Evolutionary conservation across 768 basidiomycete genomes (phyloP), one percentile per base, ranked within the genome.

Genomic region (Hypholoma fasciculare): DNA sequence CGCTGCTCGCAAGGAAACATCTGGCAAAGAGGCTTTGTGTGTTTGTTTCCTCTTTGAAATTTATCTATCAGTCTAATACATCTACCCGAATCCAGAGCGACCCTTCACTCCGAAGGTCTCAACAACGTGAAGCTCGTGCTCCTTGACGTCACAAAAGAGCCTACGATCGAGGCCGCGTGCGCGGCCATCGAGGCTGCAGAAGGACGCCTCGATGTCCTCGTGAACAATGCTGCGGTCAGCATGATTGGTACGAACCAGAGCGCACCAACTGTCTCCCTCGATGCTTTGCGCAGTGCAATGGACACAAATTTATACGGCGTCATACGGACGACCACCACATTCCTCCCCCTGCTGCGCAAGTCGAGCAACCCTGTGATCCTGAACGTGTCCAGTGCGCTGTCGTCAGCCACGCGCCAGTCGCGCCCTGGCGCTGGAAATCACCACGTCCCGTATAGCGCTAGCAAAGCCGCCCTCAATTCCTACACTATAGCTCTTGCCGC

Each of bases 391-490:
- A 71, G 71, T 7, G 78, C 78, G 63, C 77, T 81, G 76, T 74
- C 76, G 0, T 80, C 79, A n/a, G 80, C 78, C 62, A 54, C 67
- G 1, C 52, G 53, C 40, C 74, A 75, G 62, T 71, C 78, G 5
- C 58, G 62, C 19, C 67, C 72, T 3, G 62, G 73, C 16, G 61
- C 69, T 5, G 20, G 43, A 8, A 9, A 40, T 20, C 60, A 74
- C 16, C 74, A 78, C 62, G 54, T 72, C 26, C 71, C 74, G 5
- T 89, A 89, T 66, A 89, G 88, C 63, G 83, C 87, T 2, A 86
- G 84, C 59, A 90, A 90, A 72, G 88, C 83, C 0, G 89, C 88
- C 5, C 85, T 83, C 0, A 84, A 85, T 49, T 80, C 81, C 44
- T 81, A 89, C 47, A 74, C 78, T 0, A 84, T 82, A 56, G 82